Evolutionary conservation across 2,329 filamentous ascomycete species (phyloP), one percentile per base, ranked within the genome.

Genomic region (Nemania serpens): DNA sequence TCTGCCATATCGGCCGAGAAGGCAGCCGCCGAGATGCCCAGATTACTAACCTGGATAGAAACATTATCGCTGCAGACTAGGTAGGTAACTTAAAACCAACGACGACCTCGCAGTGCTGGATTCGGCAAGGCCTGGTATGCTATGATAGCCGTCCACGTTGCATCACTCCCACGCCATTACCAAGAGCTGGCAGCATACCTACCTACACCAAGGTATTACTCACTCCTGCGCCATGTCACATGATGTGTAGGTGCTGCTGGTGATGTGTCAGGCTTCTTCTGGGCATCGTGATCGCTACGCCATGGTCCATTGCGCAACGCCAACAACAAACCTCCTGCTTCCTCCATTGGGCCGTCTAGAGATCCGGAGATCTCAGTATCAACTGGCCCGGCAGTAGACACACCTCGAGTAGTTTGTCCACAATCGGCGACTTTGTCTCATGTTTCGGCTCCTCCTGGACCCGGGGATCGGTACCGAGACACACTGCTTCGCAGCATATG

Each of bases 141-240:
- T 36, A 46, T n/a, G n/a, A n/a, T n/a, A n/a, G n/a, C n/a, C n/a
- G n/a, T n/a, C n/a, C n/a, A n/a, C n/a, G n/a, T n/a, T n/a, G n/a
- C n/a, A n/a, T n/a, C 36, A 52, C 17, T 29, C 52, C 20, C 29
- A 29, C 29, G 49, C 42, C 33, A 22, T 49, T 45, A 49, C 17
- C 9, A 20, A 37, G 25, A 33, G 25, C 11, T 34, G 22, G 11
- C 45, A 47, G 42, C 42, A 45, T 22, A 17, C 43, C 22, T 39
- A 39, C 11, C 11, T 36, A 36, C 6, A 36, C 7, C 12, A 36
- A 12, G 34, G 7, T 36, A 7, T 12, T n/a, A 39, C 36, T n/a
- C 51, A 39, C 33, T 48, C 43, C 25, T 36, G 51, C 58, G 39
- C 55, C 37, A 53, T 43, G 55, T 69, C 68, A 64, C 56, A 61